Conservation (phyloP, 23 red algal genomes). For the Gracilaria domingensis region DNA sequence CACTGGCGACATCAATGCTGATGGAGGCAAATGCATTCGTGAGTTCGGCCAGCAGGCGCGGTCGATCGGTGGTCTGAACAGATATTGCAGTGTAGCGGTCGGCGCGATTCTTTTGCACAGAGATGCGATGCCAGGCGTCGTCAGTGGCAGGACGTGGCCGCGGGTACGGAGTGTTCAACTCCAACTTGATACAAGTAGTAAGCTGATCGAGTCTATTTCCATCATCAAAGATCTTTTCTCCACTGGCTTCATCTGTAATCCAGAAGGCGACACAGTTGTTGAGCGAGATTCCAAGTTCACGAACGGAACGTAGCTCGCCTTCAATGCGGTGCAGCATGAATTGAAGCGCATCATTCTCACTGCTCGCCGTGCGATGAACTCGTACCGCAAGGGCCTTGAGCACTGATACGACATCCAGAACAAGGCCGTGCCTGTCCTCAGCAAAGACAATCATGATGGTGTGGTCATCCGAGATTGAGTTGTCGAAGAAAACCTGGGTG, state of each 20-base stretch:
- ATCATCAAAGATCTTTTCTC: conserved; percentile 75
- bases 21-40: conserved; percentile 24
- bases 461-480: conserved; percentile 29
- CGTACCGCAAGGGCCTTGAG: conserved; percentile 69
- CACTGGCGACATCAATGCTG: conserved; percentile 55
- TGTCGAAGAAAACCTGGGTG: conserved; percentile 83
- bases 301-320: conserved; percentile 62
- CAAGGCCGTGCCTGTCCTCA: conserved; percentile 63
- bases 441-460: conserved; percentile 76
- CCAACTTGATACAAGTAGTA: conserved; percentile 63
- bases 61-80: conserved; percentile 75
- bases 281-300: conserved; percentile 36
- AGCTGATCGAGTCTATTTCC: conserved; percentile 53
- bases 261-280: conserved; percentile 71
- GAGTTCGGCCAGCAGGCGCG: conserved; percentile 56
- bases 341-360: conserved; percentile 51
- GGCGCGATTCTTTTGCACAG: conserved; percentile 59
- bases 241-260: conserved; percentile 58
- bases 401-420: conserved; percentile 69
- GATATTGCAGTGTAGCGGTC: conserved; percentile 68
- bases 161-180: conserved; percentile 70
- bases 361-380: conserved; percentile 45
- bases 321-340: conserved; percentile 65
- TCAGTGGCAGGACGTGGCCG: conserved; percentile 45
- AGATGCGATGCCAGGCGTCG: conserved; percentile 67